Conservation (phyloP, 1,284 basidiomycete species). For the Ceratobasidium sp. region DNA sequence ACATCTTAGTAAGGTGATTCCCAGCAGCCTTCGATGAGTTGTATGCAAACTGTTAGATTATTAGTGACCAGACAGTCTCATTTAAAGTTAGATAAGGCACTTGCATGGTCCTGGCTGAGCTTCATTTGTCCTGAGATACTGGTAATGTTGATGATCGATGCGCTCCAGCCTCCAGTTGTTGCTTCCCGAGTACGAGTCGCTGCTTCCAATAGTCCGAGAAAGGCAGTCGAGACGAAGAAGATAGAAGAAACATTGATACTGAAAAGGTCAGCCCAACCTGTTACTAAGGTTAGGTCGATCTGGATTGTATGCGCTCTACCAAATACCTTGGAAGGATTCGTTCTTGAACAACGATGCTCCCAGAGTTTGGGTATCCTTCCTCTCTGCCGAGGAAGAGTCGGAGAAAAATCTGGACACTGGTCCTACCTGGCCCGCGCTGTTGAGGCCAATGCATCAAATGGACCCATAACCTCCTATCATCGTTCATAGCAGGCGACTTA, state of each 20-base stretch:
- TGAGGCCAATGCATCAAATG: too few relatives aligned
- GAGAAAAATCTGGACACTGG: constrained; percentile 72
- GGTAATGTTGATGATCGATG: constrained; percentile 79
- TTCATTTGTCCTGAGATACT: constrained; percentile 79
- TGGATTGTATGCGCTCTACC: constrained; percentile 55
- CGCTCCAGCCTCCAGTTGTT: constrained; percentile 60
- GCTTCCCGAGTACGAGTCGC: constrained; percentile 65
- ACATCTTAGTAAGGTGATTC: constrained; percentile 77
- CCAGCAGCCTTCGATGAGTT: constrained; percentile 83
- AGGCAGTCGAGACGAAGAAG: constrained; percentile 80
- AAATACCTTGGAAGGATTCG: constrained; percentile 65
- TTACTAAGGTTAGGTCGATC: neutral
- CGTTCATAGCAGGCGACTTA: too few relatives aligned
- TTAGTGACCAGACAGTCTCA: neutral
- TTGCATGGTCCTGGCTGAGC: constrained; percentile 78
- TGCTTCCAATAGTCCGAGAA: constrained; percentile 78
- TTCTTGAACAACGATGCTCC: constrained; percentile 75
- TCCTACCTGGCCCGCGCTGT: constrained; percentile 79
- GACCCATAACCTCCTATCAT: constrained; percentile 2
- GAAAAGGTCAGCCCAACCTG: constrained; percentile 47
- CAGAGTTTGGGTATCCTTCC: constrained; percentile 71
- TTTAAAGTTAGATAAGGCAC: constrained; percentile 53
- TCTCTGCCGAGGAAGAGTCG: constrained; percentile 68
- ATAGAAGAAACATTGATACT: constrained; percentile 74
- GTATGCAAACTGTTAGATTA: constrained; percentile 72